Percentiles rank a stretch among this genome's conserved stretches.
Evolutionary conservation across 208 protist genomes (phyloP).

Genomic region (Herpetomonas muscarum): DNA sequence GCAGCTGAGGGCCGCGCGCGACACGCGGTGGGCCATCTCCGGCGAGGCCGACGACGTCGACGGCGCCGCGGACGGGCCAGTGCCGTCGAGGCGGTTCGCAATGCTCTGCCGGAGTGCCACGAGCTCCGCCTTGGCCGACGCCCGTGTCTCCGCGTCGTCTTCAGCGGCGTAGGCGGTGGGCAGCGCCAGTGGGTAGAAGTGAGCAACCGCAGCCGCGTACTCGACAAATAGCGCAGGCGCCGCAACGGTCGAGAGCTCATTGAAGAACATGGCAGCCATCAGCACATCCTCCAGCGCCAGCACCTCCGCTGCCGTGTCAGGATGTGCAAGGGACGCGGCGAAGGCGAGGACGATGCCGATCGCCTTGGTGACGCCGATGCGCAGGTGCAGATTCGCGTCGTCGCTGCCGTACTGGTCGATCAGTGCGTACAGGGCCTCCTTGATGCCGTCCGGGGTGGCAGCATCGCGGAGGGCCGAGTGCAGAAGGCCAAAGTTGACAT

Average conservation of each 20-base stretch:
- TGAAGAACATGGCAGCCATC: slow-evolving; percentile 57
- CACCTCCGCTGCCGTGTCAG: background rate
- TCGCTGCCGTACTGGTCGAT: slow-evolving; percentile 35
- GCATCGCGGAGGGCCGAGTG: slow-evolving; percentile 8
- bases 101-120: slow-evolving; percentile 36
- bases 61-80: too few relatives aligned
- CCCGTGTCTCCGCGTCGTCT: slow-evolving; percentile 16
- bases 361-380: slow-evolving; percentile 24
- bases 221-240: slow-evolving; percentile 16
- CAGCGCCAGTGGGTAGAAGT: slow-evolving; percentile 25
- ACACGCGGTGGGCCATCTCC: background rate
- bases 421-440: slow-evolving; percentile 25
- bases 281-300: slow-evolving; percentile 42
- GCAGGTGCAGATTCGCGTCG: slow-evolving; percentile 15
- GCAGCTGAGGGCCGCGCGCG: background rate
- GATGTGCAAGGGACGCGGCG: background rate
- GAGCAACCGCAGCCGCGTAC: slow-evolving; percentile 23
- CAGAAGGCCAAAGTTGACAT: slow-evolving; percentile 10
- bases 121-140: slow-evolving; percentile 41
- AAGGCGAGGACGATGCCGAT: slow-evolving; percentile 14
- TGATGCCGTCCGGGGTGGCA: slow-evolving; percentile 13
- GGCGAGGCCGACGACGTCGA: background rate
- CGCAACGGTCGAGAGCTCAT: slow-evolving; percentile 47
- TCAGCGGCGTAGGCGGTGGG: slow-evolving; percentile 17
- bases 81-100: slow-evolving; percentile 27